phyloP scores from a whole-genome alignment of 768 basidiomycete genomes.

The Boletus reticulatus region DNA sequence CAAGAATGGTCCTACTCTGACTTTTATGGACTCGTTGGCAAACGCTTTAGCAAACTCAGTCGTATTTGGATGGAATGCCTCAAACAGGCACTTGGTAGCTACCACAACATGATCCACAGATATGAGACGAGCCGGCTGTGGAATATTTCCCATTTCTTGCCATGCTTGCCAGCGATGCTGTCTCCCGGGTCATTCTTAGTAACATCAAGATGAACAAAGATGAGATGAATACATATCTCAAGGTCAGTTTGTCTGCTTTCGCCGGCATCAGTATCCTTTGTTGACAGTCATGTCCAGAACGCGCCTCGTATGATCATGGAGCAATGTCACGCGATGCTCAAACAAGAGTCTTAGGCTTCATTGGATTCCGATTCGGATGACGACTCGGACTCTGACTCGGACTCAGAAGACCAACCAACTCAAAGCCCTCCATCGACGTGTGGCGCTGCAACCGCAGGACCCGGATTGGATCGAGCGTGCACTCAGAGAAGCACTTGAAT shows the following conservation, averaged over 20 bases:
- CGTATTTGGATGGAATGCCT: slow-evolving; percentile 90
- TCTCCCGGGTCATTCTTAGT: slow-evolving; percentile 86
- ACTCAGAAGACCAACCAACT: slow-evolving; percentile 35
- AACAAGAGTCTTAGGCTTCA: slow-evolving; percentile 56
- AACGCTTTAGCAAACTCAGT: slow-evolving; percentile 95
- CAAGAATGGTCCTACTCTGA: slow-evolving; percentile 97
- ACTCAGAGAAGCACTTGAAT: too few species aligned
- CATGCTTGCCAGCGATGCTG: slow-evolving; percentile 80
- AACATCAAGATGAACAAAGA: slow-evolving; percentile 94
- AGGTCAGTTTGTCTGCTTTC: slow-evolving; percentile 49
- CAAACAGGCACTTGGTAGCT: slow-evolving; percentile 83
- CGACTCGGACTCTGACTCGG: slow-evolving; percentile 29
- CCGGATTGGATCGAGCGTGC: too few species aligned
- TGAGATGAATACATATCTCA: slow-evolving; percentile 92
- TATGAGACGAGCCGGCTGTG: slow-evolving; percentile 98
- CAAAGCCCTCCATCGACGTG: slow-evolving; percentile 35
- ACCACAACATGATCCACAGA: slow-evolving; percentile 95
- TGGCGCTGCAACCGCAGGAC: slow-evolving; percentile 29
- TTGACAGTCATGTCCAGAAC: slow-evolving; percentile 51
- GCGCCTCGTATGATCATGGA: slow-evolving; percentile 93
- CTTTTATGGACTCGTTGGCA: slow-evolving; percentile 96
- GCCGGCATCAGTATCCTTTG: neutral
- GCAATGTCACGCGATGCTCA: slow-evolving; percentile 84
- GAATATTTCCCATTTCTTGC: slow-evolving; percentile 96
- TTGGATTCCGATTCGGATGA: slow-evolving; percentile 38